phyloP scores from a whole-genome alignment of 495 filamentous ascomycete genomes.

The Penicillium ochrochloron region DNA sequence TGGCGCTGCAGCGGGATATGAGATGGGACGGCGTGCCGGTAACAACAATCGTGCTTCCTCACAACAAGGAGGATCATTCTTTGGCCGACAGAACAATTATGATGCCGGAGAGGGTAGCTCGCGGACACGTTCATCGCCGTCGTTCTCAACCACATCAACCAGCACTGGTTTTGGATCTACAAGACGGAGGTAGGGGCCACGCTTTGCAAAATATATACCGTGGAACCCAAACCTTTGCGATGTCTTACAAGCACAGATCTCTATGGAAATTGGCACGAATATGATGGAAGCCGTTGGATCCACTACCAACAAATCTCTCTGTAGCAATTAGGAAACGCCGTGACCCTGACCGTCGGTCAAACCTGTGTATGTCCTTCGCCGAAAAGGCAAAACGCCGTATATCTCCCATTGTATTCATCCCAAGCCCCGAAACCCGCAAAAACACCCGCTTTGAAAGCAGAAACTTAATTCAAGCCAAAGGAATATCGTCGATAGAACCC shows the following conservation, averaged over 20 bases:
- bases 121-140: slow-evolving; percentile 50
- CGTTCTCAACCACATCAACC: slow-evolving; percentile 59
- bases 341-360: neutral
- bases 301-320: neutral
- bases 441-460: slow-evolving; percentile 20
- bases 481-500: slow-evolving; percentile 46
- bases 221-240: neutral
- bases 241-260: too few species aligned
- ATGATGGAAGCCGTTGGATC: neutral
- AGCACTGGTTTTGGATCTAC: slow-evolving; percentile 94
- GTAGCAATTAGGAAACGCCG: neutral
- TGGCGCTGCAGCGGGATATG: slow-evolving; percentile 73
- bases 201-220: neutral
- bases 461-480: slow-evolving; percentile 28
- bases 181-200: slow-evolving; percentile 61
- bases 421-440: neutral
- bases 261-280: neutral
- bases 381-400: slow-evolving; percentile 8
- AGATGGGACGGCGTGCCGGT: slow-evolving; percentile 60
- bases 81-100: slow-evolving; percentile 22
- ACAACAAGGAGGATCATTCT: slow-evolving; percentile 14
- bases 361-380: neutral
- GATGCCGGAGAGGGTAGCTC: slow-evolving; percentile 59
- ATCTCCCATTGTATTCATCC: slow-evolving; percentile 15
- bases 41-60: slow-evolving; percentile 7